These are phyloP conservation scores for Rostrohypoxylon terebratum DNA, from an alignment of 495 filamentous ascomycete genomes.

Conservation along the genomic window DNA sequence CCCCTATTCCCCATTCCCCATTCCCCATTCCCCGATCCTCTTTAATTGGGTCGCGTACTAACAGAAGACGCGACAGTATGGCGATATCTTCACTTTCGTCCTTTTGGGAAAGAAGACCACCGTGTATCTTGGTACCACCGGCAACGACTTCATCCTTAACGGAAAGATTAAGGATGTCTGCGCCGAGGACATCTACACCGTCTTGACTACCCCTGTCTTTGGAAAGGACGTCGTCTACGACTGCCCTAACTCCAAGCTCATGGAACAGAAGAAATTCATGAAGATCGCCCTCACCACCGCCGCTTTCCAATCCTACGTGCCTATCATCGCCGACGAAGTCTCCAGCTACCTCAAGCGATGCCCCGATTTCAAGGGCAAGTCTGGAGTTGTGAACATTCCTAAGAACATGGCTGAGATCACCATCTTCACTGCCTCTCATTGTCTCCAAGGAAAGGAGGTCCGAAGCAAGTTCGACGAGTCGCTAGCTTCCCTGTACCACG, in stretches of 20 bases:
- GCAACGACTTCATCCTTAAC: slow-evolving; percentile 89
- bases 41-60: slow-evolving; percentile 33
- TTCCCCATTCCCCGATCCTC: neutral
- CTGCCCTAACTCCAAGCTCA: slow-evolving; percentile 85
- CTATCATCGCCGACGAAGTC: slow-evolving; percentile 81
- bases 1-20: neutral
- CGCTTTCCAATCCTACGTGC: slow-evolving; percentile 81
- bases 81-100: slow-evolving; percentile 84
- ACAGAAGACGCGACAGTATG: slow-evolving; percentile 65
- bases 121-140: slow-evolving; percentile 78
- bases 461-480: slow-evolving; percentile 78
- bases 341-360: slow-evolving; percentile 73
- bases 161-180: slow-evolving; percentile 84
- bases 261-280: slow-evolving; percentile 92
- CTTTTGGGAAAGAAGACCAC: slow-evolving; percentile 81
- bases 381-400: slow-evolving; percentile 72
- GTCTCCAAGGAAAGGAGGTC: slow-evolving; percentile 83
- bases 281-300: slow-evolving; percentile 83
- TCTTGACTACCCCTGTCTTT: slow-evolving; percentile 87
- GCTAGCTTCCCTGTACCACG: slow-evolving; percentile 81
- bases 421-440: slow-evolving; percentile 83
- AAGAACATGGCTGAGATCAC: slow-evolving; percentile 84
- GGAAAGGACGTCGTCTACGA: slow-evolving; percentile 89
- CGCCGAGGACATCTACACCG: slow-evolving; percentile 84
- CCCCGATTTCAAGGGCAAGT: slow-evolving; percentile 73